These are phyloP conservation scores for Misopates orontium DNA, from an alignment of 257 asterid species.

Conservation along the genomic window DNA sequence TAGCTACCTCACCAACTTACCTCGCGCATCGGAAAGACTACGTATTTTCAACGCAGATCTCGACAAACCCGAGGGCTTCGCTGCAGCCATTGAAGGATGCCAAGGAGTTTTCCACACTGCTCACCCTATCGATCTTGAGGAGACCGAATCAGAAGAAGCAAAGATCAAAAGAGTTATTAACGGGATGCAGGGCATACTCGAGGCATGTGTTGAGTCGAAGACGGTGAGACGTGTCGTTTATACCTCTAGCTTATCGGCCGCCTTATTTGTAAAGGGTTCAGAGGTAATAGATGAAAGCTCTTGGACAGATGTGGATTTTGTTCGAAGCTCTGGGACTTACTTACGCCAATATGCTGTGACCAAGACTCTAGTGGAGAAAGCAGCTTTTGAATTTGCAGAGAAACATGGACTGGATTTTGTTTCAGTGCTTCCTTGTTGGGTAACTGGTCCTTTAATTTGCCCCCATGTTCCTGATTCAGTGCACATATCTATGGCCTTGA, in stretches of 20 bases:
- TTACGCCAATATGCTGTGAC: constrained; percentile 46
- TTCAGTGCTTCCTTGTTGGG: constrained; percentile 46
- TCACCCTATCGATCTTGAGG: constrained; percentile 59
- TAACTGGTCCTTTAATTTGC: constrained; percentile 60
- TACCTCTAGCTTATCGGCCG: constrained; percentile 49
- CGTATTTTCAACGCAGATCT: constrained; percentile 58
- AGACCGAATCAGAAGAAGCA: constrained; percentile 48
- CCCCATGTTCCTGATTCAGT: constrained; percentile 47
- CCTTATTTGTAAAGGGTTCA: constrained; percentile 14
- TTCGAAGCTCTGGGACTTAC: constrained; percentile 28
- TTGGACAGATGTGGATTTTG: constrained; percentile 44
- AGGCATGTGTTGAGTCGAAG: constrained; percentile 48
- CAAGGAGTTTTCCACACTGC: constrained; percentile 70
- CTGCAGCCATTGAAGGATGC: constrained; percentile 58
- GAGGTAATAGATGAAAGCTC: constrained; percentile 35
- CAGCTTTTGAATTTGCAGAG: constrained; percentile 48
- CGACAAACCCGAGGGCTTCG: constrained; percentile 48
- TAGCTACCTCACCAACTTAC: constrained; percentile 53
- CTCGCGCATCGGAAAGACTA: constrained; percentile 54
- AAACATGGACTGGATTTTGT: constrained; percentile 56
- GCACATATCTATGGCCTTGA: constrained; percentile 37
- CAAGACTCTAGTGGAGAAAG: constrained; percentile 52
- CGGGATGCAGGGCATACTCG: constrained; percentile 42
- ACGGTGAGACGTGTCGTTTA: constrained; percentile 54
- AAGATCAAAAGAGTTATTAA: constrained; percentile 27